A percentile compares a stretch with the other conserved stretches of the same genome.
Evolutionary conservation across 2,329 filamentous ascomycete genomes (phyloP).

Genomic region (Hypoxylon sp.): DNA sequence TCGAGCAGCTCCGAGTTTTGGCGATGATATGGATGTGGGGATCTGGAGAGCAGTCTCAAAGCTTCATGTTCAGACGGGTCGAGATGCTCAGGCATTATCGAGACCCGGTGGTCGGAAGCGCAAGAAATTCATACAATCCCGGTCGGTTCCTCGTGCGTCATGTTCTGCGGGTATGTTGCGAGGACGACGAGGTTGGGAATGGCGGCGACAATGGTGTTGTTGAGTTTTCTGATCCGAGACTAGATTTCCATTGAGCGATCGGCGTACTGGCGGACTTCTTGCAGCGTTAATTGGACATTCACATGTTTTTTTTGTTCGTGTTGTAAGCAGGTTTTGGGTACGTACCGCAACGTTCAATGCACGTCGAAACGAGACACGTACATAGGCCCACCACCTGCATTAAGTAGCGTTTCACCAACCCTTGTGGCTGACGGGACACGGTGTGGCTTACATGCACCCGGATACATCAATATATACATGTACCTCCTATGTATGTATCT

Average conservation of each 20-base stretch:
- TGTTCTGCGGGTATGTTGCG: constrained; percentile 18
- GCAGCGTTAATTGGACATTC: constrained; percentile 20
- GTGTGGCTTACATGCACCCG: constrained; percentile 1
- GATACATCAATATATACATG: not conserved
- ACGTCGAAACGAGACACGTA: not conserved
- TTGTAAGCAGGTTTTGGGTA: constrained; percentile 13
- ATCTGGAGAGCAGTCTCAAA: constrained; percentile 69
- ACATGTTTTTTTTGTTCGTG: constrained; percentile 22
- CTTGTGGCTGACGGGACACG: constrained; percentile 5
- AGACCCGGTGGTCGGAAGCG: constrained; percentile 48
- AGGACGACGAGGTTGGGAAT: not conserved
- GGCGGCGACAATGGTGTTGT: constrained; percentile 5
- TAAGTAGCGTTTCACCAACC: not conserved
- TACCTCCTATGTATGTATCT: not conserved
- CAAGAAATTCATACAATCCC: constrained; percentile 43
- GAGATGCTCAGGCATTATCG: constrained; percentile 65
- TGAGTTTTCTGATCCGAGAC: constrained; percentile 13
- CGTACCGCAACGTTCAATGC: not conserved
- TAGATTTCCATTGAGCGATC: constrained; percentile 13
- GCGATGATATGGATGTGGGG: constrained; percentile 78
- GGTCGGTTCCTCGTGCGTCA: constrained; percentile 30
- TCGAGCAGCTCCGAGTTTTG: constrained; percentile 70
- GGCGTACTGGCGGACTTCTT: constrained; percentile 1
- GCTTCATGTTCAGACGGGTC: constrained; percentile 57
- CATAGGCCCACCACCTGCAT: not conserved